phyloP scores from a whole-genome alignment of 495 filamentous ascomycete species.

The Aspergillus homomorphus region DNA sequence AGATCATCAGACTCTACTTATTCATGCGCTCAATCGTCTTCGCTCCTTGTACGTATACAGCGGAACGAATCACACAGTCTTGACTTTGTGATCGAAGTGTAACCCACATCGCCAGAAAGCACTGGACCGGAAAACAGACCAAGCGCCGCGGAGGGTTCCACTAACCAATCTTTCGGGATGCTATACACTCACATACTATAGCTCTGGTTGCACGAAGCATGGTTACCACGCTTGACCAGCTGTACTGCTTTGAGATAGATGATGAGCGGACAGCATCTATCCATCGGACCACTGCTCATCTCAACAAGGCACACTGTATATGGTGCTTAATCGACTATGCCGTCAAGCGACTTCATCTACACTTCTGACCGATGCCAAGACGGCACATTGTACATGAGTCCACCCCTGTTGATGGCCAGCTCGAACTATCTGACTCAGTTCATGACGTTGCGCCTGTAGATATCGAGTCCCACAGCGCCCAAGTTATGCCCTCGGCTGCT shows the following conservation, averaged over 20 bases:
- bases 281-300: too few relatives aligned
- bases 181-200: not conserved
- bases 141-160: not conserved
- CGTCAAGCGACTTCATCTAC: not conserved
- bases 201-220: not conserved
- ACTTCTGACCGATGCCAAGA: too few relatives aligned
- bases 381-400: too few relatives aligned
- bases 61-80: not conserved
- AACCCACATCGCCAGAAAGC: not conserved
- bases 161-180: not conserved
- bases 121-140: not conserved
- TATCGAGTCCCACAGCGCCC: not conserved
- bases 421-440: not conserved
- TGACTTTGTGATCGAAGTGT: not conserved
- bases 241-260: not conserved
- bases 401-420: not conserved
- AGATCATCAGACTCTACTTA: not conserved
- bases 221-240: not conserved
- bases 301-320: not conserved
- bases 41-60: not conserved
- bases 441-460: not conserved
- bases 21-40: not conserved
- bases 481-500: not conserved
- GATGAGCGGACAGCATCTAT: too few relatives aligned
- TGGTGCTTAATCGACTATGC: not conserved